Conservation (phyloP, 345 rosid species). For the Brassica nigra region DNA sequence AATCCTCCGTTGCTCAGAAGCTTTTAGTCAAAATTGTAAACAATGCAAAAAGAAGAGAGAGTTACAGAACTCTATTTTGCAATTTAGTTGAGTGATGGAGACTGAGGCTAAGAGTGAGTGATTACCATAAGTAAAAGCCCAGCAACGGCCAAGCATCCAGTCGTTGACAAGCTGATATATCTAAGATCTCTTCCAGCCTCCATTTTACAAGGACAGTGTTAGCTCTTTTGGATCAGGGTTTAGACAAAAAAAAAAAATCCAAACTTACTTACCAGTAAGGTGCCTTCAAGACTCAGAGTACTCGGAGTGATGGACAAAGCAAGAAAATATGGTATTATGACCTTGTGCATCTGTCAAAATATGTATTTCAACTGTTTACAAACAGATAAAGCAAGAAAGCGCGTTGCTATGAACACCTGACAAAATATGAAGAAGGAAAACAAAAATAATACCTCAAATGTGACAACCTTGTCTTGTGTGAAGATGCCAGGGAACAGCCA, state of each 20-base stretch:
- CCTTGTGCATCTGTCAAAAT: constrained; percentile 79
- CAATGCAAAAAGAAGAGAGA: neutral
- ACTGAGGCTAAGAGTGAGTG: neutral
- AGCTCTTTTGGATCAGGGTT: constrained; percentile 11
- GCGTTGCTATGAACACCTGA: neutral
- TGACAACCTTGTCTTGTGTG: constrained; percentile 65
- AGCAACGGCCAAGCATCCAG: constrained; percentile 64
- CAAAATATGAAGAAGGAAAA: neutral
- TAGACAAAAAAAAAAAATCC: neutral
- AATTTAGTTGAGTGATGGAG: neutral
- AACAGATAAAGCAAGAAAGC: neutral
- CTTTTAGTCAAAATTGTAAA: constrained; percentile 41
- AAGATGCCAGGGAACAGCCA: constrained; percentile 71
- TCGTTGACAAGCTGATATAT: constrained; percentile 68
- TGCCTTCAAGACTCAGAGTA: constrained; percentile 82
- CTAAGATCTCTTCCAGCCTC: constrained; percentile 89
- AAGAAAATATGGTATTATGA: constrained; percentile 64
- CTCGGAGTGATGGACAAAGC: constrained; percentile 66
- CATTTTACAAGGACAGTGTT: constrained; percentile 18
- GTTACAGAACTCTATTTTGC: neutral
- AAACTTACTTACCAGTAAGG: constrained; percentile 44
- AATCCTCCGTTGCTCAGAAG: constrained; percentile 57
- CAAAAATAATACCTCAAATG: constrained; percentile 52
- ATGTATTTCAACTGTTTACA: neutral
- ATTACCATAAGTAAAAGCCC: constrained; percentile 62